Evolutionary conservation across 345 rosid species (phyloP).

Genomic region (Firmiana major): DNA sequence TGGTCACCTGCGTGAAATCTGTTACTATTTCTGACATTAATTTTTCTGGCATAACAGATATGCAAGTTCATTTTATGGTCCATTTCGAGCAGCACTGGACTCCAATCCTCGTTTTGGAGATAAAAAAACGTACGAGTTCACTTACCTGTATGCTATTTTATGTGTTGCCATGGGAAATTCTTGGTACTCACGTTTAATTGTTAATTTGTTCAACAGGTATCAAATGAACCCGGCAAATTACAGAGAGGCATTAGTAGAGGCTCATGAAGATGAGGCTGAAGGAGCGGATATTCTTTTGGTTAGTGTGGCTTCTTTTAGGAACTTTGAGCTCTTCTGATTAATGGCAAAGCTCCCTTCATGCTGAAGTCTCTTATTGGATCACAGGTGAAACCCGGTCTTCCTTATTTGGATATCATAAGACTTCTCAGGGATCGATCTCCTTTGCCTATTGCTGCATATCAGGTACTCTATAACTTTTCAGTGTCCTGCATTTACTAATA

Average conservation of each 20-base stretch:
- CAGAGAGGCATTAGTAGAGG: constrained; percentile 87
- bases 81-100: constrained; percentile 87
- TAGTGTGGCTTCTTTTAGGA: constrained; percentile 18
- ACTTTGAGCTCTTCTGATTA: neutral
- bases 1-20: neutral
- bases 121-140: constrained; percentile 69
- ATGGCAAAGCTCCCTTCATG: neutral
- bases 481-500: no score
- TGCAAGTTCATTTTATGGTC: constrained; percentile 95
- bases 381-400: constrained; percentile 96
- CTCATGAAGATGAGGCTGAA: constrained; percentile 81
- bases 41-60: constrained; percentile 48
- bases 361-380: constrained; percentile 22
- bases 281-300: constrained; percentile 98
- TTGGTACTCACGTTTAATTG: constrained; percentile 11
- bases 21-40: constrained; percentile 4
- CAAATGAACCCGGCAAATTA: constrained; percentile 98
- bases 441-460: constrained; percentile 90
- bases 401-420: constrained; percentile 89
- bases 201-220: constrained; percentile 53
- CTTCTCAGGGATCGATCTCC: constrained; percentile 80
- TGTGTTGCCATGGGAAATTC: neutral
- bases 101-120: constrained; percentile 96
- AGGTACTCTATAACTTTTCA: constrained; percentile 37
- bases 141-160: neutral